These are phyloP conservation scores for Ambrosia hybrid DNA, from an alignment of 140 eudicot genomes.

Conservation along the genomic window DNA sequence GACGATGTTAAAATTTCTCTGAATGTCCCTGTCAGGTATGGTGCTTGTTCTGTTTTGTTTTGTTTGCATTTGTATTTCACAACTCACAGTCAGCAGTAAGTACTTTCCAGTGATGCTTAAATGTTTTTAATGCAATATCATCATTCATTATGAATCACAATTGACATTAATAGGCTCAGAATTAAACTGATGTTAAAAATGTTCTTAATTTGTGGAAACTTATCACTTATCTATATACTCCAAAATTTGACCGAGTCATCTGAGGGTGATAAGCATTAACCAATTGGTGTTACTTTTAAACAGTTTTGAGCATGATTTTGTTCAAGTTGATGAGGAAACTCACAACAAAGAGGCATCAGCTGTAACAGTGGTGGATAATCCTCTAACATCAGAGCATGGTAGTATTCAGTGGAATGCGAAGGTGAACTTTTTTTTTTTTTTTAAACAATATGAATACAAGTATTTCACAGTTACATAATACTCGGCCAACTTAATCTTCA, in stretches of 20 bases:
- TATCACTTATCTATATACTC: background rate
- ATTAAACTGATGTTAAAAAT: background rate
- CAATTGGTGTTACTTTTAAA: constrained; percentile 16
- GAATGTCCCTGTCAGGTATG: constrained; percentile 74
- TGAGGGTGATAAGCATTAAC: constrained; percentile 3
- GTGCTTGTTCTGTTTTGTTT: too few relatives aligned
- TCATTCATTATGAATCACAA: background rate
- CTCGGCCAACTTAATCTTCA: too few relatives aligned
- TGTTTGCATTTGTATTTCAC: too few relatives aligned
- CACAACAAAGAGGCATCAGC: constrained; percentile 39
- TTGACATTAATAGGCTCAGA: constrained; percentile 14
- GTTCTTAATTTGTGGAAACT: constrained; percentile 3
- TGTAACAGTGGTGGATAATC: constrained; percentile 22
- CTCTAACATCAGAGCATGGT: constrained; percentile 36
- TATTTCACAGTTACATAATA: background rate
- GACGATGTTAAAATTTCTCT: constrained; percentile 53
- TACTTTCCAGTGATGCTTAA: background rate
- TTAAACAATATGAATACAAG: background rate
- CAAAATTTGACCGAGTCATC: background rate
- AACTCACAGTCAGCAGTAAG: too few relatives aligned
- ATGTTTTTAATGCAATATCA: background rate
- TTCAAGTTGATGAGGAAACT: constrained; percentile 47
- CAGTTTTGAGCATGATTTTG: constrained; percentile 95
- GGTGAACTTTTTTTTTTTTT: constrained; percentile 38
- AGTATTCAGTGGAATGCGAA: constrained; percentile 75